A percentile compares a stretch with the other conserved stretches of the same genome.
phyloP scores from a whole-genome alignment of 352 stramenopile species.

The Pythium plurisporium region DNA sequence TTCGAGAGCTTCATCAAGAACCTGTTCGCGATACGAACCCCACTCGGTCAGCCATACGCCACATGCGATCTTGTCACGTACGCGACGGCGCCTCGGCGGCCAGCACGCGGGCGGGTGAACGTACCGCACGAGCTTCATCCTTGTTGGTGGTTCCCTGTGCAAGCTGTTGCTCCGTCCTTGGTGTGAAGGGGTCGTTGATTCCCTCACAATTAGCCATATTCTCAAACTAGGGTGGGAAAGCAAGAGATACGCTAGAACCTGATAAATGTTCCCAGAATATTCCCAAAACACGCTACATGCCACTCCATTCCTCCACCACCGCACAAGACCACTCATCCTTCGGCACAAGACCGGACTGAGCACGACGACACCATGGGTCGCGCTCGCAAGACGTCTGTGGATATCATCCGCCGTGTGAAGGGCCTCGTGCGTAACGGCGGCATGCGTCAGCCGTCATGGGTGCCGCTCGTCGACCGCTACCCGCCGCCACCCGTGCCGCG shows the following conservation, averaged over 20 bases:
- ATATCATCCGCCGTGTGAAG: conserved; percentile 78
- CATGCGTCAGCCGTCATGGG: conserved; percentile 67
- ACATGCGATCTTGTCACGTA: too few species aligned
- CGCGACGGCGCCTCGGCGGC: not conserved
- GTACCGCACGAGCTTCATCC: conserved; percentile 43
- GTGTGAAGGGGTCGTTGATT: too few species aligned
- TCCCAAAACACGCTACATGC: conserved; percentile 3
- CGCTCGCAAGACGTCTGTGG: conserved; percentile 68
- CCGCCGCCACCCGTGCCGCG: conserved; percentile 68
- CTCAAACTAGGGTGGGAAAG: too few species aligned
- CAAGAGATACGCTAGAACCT: too few species aligned
- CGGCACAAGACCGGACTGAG: not conserved
- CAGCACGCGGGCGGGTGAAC: not conserved
- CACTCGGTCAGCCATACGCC: not conserved
- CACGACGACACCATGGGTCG: conserved; percentile 52
- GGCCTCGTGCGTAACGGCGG: conserved; percentile 74
- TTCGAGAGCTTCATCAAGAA: conserved; percentile 99
- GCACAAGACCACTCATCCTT: conserved; percentile 18
- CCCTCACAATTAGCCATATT: too few species aligned
- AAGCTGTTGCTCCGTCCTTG: not conserved
- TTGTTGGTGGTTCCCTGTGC: conserved; percentile 19
- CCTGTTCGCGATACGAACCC: conserved; percentile 28
- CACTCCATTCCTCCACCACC: not conserved
- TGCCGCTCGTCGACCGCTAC: conserved; percentile 72
- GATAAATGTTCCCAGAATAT: too few species aligned